A percentile compares a stretch with the other conserved stretches of the same genome.
phyloP scores from a whole-genome alignment of 345 rosid species.

The Moringa oleifera region DNA sequence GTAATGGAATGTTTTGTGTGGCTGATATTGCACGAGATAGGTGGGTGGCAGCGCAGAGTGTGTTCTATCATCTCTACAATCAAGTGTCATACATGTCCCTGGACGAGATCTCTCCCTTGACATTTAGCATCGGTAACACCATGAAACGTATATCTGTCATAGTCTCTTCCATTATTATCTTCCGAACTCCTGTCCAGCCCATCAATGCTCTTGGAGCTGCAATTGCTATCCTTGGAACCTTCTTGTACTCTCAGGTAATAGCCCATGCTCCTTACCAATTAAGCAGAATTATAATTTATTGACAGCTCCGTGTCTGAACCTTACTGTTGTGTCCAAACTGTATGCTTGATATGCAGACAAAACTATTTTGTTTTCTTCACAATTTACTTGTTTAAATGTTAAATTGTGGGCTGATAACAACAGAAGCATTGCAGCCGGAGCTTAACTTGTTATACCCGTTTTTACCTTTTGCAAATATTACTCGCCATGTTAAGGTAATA shows the following conservation, averaged over 20 bases:
- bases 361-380: background rate
- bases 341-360: too few relatives aligned
- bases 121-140: conserved; percentile 94
- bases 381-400: background rate
- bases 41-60: conserved; percentile 97
- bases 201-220: conserved; percentile 94
- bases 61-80: conserved; percentile 96
- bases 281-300: background rate
- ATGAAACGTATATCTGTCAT: conserved; percentile 98
- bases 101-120: conserved; percentile 90
- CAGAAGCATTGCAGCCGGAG: too few relatives aligned
- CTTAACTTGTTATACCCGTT: background rate
- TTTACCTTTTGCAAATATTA: background rate
- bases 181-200: conserved; percentile 94
- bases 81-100: conserved; percentile 99
- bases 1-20: conserved; percentile 8
- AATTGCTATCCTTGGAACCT: conserved; percentile 91
- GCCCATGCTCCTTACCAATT: background rate
- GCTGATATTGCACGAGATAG: conserved; percentile 30
- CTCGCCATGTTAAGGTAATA: too few relatives aligned
- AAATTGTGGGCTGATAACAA: background rate
- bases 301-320: background rate
- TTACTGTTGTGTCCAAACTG: too few relatives aligned
- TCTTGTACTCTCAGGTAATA: conserved; percentile 94
- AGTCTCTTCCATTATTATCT: conserved; percentile 93